Conservation (phyloP, 2,329 filamentous ascomycete genomes). For the Zelopaecilomyces penicillatus region DNA sequence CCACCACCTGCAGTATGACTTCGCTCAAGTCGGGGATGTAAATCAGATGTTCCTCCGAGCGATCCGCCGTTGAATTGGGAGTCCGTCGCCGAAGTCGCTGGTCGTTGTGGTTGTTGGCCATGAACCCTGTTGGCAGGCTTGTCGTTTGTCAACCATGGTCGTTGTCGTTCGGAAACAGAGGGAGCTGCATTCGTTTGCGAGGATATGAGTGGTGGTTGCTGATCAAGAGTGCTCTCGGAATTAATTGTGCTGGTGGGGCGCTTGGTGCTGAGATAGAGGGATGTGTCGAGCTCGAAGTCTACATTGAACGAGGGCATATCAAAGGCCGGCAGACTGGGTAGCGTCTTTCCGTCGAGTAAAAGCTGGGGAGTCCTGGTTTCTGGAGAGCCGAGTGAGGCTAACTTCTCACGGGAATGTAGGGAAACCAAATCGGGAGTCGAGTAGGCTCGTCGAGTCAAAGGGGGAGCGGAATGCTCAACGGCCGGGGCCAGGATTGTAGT, state of each 20-base stretch:
- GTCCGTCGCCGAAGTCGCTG: constrained; percentile 19
- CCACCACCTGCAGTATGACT: constrained; percentile 35
- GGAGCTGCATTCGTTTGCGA: not conserved
- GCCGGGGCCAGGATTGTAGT: constrained; percentile 32
- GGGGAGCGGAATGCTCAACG: constrained; percentile 21
- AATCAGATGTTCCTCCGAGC: constrained; percentile 12
- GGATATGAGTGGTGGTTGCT: not conserved
- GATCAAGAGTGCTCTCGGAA: constrained; percentile 4
- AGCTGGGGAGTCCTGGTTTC: not conserved
- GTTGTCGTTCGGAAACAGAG: constrained; percentile 19
- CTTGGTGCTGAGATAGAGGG: constrained; percentile 27
- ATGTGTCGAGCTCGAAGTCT: constrained; percentile 39
- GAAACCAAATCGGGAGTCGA: constrained; percentile 25
- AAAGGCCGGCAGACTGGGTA: constrained; percentile 31
- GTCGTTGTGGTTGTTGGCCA: constrained; percentile 15
- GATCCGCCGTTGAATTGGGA: constrained; percentile 12
- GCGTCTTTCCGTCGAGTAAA: constrained; percentile 4
- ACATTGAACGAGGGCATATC: constrained; percentile 47
- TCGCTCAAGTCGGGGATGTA: constrained; percentile 25
- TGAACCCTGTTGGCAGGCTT: constrained; percentile 27
- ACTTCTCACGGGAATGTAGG: constrained; percentile 18
- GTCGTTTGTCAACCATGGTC: constrained; percentile 44
- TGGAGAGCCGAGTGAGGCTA: constrained; percentile 8
- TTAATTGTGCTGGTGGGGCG: constrained; percentile 6
- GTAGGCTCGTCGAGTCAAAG: constrained; percentile 26